Base-by-base conservation (phyloP, 2,329 filamentous ascomycete species). In the Conoideocrella luteorostrata region DNA sequence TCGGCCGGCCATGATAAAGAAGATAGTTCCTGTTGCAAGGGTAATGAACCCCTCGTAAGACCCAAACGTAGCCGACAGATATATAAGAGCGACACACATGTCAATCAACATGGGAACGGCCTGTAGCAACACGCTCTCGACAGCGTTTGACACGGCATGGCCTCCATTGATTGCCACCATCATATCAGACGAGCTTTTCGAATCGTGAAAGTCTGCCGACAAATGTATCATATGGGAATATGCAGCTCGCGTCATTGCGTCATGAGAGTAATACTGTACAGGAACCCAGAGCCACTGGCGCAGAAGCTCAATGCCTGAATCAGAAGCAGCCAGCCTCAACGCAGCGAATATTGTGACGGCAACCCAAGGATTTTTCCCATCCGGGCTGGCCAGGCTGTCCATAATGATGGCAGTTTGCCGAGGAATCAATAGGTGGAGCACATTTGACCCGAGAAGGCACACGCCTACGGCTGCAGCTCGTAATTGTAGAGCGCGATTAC, bases 351-450 rank as follows among this genome's bases (percentile, higher is more conserved):
- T 59, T 17, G 71, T 47, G 3, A 79, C 72, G 20, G 77, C 70
- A 4, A 68, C 49, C 76, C 76, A 78, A 1, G 72, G 69, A 41
- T 67, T 72, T 45, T 56, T 60, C 7, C 71, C 68, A 23, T 72
- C 72, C 13, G 21, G 11, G 4, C 22, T 29, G 12, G 42, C 17
- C 18, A 94, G 66, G 47, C 77, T 77, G 55, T 93, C 80, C 50
- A 87, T 82, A 50, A 95, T 81, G 46, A 86, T 79, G 50, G 88
- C 88, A 24, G 91, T 78, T 57, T 93, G 86, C 17, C 85, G 77
- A n/a, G 88, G 88, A 24, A 88, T 79, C 33, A 94, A 66, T 12
- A 95, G 69, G 53, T 89, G 87, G 39, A 94, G 68, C 5, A 77
- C 77, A 50, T 90, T 88, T 44, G 82, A 77, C 41, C 72, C 68